Evolutionary conservation across 2,329 filamentous ascomycete genomes (phyloP).

Genomic region (Nothomitra cinnamomea): DNA sequence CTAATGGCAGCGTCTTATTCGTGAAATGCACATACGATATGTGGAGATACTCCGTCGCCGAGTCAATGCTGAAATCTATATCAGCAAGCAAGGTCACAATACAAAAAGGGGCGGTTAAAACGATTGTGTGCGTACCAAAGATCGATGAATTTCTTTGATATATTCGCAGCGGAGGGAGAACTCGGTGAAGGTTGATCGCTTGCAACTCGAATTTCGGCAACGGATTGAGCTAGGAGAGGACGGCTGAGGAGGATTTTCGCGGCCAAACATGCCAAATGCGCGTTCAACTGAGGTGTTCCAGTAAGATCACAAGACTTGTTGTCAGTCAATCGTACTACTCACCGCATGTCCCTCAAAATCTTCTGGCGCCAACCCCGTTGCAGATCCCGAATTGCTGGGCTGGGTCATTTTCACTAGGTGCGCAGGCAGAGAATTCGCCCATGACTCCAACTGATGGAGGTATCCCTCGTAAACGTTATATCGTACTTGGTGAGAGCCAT

Average conservation of each 20-base stretch:
- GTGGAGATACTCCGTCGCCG: not conserved
- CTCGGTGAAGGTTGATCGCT: not conserved
- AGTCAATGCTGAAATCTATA: not conserved
- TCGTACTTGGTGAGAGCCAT: not conserved
- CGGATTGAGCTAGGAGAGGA: not conserved
- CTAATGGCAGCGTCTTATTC: not conserved
- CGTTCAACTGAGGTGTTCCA: not conserved
- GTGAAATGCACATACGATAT: not conserved
- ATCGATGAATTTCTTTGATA: not conserved
- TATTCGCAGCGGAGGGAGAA: not conserved
- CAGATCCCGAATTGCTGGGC: too few species aligned
- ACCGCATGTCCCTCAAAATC: not conserved
- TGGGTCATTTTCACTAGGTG: not conserved
- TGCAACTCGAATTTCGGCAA: not conserved
- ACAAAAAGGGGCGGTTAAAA: too few species aligned
- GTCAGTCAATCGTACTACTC: not conserved
- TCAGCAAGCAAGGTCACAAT: not conserved
- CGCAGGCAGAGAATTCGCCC: not conserved
- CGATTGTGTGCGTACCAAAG: not conserved
- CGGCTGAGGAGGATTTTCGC: not conserved
- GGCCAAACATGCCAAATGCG: not conserved
- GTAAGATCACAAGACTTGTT: not conserved
- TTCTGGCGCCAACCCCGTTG: not conserved
- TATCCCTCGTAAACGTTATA: slow-evolving; percentile 1
- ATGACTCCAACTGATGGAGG: not conserved